Conservation (phyloP, 805 yeast genomes). For the Candida ovalis region DNA sequence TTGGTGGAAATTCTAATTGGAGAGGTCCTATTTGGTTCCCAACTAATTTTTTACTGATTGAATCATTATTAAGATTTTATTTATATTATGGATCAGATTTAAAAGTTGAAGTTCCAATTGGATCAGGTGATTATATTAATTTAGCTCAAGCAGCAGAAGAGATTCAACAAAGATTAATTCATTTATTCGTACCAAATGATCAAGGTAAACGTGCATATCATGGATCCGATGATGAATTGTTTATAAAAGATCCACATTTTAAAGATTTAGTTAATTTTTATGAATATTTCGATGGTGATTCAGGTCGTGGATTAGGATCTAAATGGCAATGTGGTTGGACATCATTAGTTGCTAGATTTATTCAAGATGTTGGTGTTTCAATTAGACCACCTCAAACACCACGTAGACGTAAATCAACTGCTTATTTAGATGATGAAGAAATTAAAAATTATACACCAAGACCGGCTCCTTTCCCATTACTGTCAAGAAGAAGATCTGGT, state of each 20-base stretch:
- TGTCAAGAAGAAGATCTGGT: conserved; percentile 69
- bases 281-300: conserved; percentile 91
- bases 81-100: conserved; percentile 83
- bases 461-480: conserved; percentile 31
- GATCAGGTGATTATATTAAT: conserved; percentile 71
- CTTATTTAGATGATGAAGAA: conserved; percentile 29
- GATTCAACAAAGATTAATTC: conserved; percentile 79
- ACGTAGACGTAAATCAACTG: conserved; percentile 23
- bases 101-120: conserved; percentile 84
- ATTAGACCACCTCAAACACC: conserved; percentile 47
- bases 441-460: conserved; percentile 42
- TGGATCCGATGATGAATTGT: conserved; percentile 53
- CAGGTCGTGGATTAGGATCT: conserved; percentile 91
- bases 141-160: conserved; percentile 90
- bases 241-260: conserved; percentile 64
- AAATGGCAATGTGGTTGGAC: conserved; percentile 98
- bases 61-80: conserved; percentile 81
- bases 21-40: conserved; percentile 98
- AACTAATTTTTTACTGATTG: conserved; percentile 79
- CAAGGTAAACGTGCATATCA: conserved; percentile 66
- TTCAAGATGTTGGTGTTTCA: conserved; percentile 81
- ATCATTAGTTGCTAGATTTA: conserved; percentile 85
- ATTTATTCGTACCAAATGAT: conserved; percentile 66
- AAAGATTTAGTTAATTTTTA: conserved; percentile 73
- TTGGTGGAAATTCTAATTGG: conserved; percentile 97